A percentile compares a stretch with the other conserved stretches of the same genome.
These are phyloP conservation scores for Fennellomyces sp. DNA, from an alignment of 371 early-diverging fungal genomes.

Conservation along the genomic window DNA sequence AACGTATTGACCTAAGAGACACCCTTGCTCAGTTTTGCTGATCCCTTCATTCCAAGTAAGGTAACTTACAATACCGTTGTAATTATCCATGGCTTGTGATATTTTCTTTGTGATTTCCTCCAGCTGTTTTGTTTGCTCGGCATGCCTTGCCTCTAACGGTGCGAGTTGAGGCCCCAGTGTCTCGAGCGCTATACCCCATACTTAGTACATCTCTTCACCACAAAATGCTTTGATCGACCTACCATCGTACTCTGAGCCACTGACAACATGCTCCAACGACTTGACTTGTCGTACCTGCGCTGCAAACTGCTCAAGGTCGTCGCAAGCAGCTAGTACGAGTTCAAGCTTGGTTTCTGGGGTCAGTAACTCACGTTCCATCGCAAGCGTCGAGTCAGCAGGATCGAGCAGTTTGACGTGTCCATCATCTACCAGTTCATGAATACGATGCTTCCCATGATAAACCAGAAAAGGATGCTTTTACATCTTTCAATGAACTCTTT, in stretches of 20 bases:
- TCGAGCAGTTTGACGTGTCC: constrained; percentile 47
- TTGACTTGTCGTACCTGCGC: constrained; percentile 60
- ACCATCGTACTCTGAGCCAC: constrained; percentile 51
- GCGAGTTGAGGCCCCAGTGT: constrained; percentile 48
- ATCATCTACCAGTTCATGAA: too few relatives aligned
- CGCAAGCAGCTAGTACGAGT: constrained; percentile 55
- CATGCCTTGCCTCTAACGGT: constrained; percentile 50
- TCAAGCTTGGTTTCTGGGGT: constrained; percentile 60
- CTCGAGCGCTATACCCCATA: constrained; percentile 42
- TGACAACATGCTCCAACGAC: constrained; percentile 53
- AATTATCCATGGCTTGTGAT: constrained; percentile 53
- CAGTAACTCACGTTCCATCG: constrained; percentile 54
- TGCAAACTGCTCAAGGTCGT: constrained; percentile 55
- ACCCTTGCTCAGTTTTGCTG: background rate
- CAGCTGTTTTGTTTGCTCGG: constrained; percentile 47
- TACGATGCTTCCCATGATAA: too few relatives aligned
- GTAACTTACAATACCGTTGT: constrained; percentile 51
- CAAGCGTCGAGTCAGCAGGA: constrained; percentile 43
- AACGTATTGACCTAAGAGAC: constrained; percentile 55
- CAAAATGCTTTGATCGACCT: too few relatives aligned
- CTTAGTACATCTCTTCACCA: too few relatives aligned
- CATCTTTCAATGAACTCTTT: constrained; percentile 61
- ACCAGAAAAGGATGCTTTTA: too few relatives aligned
- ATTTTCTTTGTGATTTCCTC: constrained; percentile 45
- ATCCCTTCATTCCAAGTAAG: background rate